These are phyloP conservation scores for Suhomyces canberraensis DNA, from an alignment of 805 yeast genomes.

Conservation along the genomic window DNA sequence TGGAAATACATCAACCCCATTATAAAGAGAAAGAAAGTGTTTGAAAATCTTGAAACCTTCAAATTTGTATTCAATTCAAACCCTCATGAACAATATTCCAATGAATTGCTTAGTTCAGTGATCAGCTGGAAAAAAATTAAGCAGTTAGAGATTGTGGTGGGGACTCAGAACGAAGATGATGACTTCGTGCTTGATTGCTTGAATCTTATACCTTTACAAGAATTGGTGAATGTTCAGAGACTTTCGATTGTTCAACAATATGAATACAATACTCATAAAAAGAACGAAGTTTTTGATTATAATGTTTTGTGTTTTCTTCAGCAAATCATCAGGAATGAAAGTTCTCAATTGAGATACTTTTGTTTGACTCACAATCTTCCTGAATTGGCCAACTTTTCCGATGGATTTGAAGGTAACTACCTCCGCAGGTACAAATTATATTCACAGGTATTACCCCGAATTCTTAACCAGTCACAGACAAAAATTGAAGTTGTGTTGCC, in stretches of 20 bases:
- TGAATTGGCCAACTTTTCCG: slow-evolving; percentile 50
- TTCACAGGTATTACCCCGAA: slow-evolving; percentile 44
- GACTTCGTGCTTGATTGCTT: slow-evolving; percentile 46
- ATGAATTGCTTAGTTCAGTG: slow-evolving; percentile 11
- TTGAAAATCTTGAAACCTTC: slow-evolving; percentile 18
- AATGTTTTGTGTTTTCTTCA: slow-evolving; percentile 38
- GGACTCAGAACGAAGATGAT: slow-evolving; percentile 36
- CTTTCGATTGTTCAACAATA: slow-evolving; percentile 34
- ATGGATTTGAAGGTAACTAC: slow-evolving; percentile 75
- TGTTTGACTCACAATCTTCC: slow-evolving; percentile 61
- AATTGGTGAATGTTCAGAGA: slow-evolving; percentile 30
- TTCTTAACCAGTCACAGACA: slow-evolving; percentile 19
- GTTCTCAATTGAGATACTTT: slow-evolving; percentile 23
- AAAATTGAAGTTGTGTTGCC: slow-evolving; percentile 53
- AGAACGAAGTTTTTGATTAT: slow-evolving; percentile 43
- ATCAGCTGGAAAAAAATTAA: slow-evolving; percentile 21
- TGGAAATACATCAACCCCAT: slow-evolving; percentile 14
- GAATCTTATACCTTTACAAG: slow-evolving; percentile 29
- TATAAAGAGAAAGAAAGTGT: neutral
- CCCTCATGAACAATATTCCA: slow-evolving; percentile 2
- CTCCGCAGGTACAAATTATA: slow-evolving; percentile 55
- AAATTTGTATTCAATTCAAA: slow-evolving; percentile 22
- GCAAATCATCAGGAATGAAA: neutral
- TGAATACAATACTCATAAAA: slow-evolving; percentile 30
- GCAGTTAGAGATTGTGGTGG: slow-evolving; percentile 50